Base-by-base conservation (phyloP, 2,329 filamentous ascomycete species). In the Talaromyces sp. region DNA sequence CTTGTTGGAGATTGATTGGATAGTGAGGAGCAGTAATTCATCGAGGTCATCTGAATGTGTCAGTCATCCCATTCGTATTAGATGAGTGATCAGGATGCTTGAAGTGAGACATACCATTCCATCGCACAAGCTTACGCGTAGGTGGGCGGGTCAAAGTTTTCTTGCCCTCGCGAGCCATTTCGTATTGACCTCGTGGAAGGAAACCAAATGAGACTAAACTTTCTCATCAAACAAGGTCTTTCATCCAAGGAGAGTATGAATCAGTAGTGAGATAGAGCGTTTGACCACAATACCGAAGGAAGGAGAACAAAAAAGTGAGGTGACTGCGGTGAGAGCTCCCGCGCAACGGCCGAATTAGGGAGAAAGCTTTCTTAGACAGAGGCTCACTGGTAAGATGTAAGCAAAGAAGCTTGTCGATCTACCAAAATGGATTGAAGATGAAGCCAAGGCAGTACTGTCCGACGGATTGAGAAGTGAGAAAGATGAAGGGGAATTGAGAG, bases 1-100 rank as follows among this genome's bases (percentile, higher is more conserved):
- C 2, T 65, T 58, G 39, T 76, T 78, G 67, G 77, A 81, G 6
- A 72, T 73, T 6, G 74, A 76, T 31, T 80, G 77, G 0, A 81
- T 69, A 0, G 73, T 72, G 14, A 81, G 68, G 5, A 81, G 70
- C 7, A 81, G 71, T 8, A 75, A 71, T 62, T 75, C 76, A 62
- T 81, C 75, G n/a, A 77, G 67, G 9, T 80, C 75, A 54, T 75
- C 78, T 81, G 61, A 12, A 58, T 8, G 16, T n/a, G 48, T 48
- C 33, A 39, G 44, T 59, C 11, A 23, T 50, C 56, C 37, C 31
- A 14, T 40, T 12, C 14, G 11, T 39, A 8, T 23, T 25, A 9
- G 18, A 23, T 21, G 50, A 55, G 8, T 11, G 50, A 18, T 33
- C 16, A 21, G 28, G 39, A 37, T 25, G 18, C 14, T 42, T 18